Evolutionary conservation across 2,329 filamentous ascomycete species (phyloP), one percentile per base, ranked within the genome.

Genomic region (Fusarium avenaceum): DNA sequence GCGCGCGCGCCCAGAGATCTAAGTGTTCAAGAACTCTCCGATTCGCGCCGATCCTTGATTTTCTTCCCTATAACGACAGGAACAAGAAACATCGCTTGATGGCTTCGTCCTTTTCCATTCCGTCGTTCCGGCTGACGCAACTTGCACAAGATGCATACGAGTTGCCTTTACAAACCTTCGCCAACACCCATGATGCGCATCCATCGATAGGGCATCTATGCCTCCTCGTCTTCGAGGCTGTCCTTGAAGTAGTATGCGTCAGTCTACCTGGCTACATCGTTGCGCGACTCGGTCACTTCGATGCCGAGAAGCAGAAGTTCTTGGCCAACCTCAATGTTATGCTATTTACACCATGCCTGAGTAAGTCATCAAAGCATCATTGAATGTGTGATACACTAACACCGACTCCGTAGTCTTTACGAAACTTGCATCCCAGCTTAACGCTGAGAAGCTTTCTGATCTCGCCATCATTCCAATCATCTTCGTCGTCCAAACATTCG

Each of bases 251-350:
- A 24, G 92, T 99, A 49, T 98, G 94, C 77, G 94, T 99, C 78
- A 95, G 92, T 78, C 81, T 97, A 71, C 96, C 96, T 0, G 96
- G 96, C 28, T 99, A 97, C 80, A 91, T 99, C 67, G 89, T 97
- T 54, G 96, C 96, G 14, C 86, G 92, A 39, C 86, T 93, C 73
- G 96, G 96, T 77, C 92, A 97, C 82, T 98, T 99, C 80, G 93
- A 97, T 80, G 93, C 93, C 67, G 94, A 97, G 51, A 92, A 94
- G 78, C 96, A 99, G 79, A 98, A 97, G 80, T 96, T 99, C 76
- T 85, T 97, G 50, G 95, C 96, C 54, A 97, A 99, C 76, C 85
- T 99, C 72, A 99, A 99, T 79, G 94, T 97, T 61, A 92, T 92
- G 82, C 86, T 99, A 42, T 99, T 99, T 80, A 99, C 96, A 30